Percentiles rank a stretch among this genome's conserved stretches.
Evolutionary conservation across 495 filamentous ascomycete species (phyloP).

Genomic region (Tuber borchii): DNA sequence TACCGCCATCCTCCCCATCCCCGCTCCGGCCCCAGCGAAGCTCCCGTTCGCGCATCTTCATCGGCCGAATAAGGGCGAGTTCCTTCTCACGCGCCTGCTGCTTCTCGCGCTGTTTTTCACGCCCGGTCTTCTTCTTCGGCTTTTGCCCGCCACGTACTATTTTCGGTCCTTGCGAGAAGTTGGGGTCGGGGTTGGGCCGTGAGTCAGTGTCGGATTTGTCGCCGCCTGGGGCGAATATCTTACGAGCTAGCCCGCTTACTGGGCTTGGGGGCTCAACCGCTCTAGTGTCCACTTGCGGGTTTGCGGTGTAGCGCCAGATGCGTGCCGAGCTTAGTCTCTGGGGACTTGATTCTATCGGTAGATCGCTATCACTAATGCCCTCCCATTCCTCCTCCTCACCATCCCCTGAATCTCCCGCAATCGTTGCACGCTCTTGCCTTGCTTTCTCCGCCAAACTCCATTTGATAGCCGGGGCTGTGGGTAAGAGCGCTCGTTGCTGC

Average conservation of each 20-base stretch:
- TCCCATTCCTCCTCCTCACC: constrained; percentile 43
- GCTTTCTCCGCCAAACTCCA: constrained; percentile 20
- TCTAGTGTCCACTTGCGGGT: background rate
- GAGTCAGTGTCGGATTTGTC: background rate
- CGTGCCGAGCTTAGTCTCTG: background rate
- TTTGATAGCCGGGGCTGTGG: background rate
- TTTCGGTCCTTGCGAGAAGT: background rate
- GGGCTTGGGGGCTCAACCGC: background rate
- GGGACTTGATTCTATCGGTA: background rate
- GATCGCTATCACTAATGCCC: constrained; percentile 43
- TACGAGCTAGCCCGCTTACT: background rate
- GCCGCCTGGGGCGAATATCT: background rate
- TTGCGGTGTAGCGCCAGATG: background rate
- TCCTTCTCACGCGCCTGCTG: background rate
- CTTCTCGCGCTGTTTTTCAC: background rate
- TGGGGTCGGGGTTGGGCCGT: background rate
- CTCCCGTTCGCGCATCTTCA: background rate
- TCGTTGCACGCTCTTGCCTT: constrained; percentile 32
- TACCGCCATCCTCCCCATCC: background rate
- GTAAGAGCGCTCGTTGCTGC: constrained; percentile 3
- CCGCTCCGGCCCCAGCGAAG: background rate
- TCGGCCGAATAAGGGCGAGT: background rate
- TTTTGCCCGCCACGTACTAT: background rate
- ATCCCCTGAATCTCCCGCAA: constrained; percentile 48
- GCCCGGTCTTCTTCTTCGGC: background rate